A percentile compares a stretch with the other conserved stretches of the same genome.
Evolutionary conservation across 257 asterid species (phyloP).

Genomic region (Petrea volubilis): DNA sequence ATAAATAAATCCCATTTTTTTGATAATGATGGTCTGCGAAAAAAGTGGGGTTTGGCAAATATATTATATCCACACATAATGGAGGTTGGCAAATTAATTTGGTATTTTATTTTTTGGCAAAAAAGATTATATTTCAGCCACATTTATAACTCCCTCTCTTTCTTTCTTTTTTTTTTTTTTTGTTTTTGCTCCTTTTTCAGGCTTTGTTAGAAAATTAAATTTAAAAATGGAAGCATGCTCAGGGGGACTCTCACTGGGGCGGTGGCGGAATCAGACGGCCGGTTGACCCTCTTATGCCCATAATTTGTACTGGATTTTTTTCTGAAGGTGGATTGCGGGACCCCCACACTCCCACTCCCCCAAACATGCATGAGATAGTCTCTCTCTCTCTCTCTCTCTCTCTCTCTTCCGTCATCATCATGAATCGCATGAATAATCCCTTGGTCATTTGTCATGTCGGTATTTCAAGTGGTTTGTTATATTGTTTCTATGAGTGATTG

Average conservation of each 20-base stretch:
- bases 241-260: slow-evolving; percentile 28
- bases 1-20: slow-evolving; percentile 8
- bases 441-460: neutral
- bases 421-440: neutral
- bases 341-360: slow-evolving; percentile 11
- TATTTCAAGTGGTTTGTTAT: too few relatives aligned
- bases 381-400: neutral
- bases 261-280: slow-evolving; percentile 28
- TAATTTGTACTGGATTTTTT: slow-evolving; percentile 17
- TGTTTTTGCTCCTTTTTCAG: neutral
- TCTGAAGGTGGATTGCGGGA: slow-evolving; percentile 21
- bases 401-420: neutral
- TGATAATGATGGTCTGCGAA: slow-evolving; percentile 29
- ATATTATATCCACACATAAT: slow-evolving; percentile 21
- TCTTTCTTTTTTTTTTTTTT: neutral
- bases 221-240: neutral
- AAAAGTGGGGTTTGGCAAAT: slow-evolving; percentile 40
- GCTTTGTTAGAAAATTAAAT: neutral
- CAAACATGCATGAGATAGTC: slow-evolving; percentile 2
- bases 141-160: neutral
- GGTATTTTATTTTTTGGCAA: slow-evolving; percentile 18
- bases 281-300: neutral
- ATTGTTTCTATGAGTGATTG: too few relatives aligned
- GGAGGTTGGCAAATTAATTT: slow-evolving; percentile 13
- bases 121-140: slow-evolving; percentile 3